Conservation (phyloP, 768 basidiomycete species). For the Pisolithus marmoratus region DNA sequence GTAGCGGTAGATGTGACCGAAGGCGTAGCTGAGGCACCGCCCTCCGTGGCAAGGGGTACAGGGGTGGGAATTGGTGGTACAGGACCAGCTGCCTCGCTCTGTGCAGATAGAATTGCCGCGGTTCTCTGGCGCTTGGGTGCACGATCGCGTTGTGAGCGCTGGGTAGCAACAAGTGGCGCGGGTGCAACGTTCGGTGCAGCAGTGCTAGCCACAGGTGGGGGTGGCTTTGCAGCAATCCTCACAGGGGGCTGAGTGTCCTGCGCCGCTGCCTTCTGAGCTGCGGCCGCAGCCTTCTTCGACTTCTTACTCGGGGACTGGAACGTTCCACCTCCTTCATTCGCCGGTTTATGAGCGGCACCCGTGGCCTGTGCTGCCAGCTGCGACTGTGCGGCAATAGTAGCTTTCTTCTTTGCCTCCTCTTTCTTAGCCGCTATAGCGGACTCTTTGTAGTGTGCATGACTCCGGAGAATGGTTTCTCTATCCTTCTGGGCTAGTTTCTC, state of each 20-base stretch:
- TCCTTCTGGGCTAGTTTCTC: conserved; percentile 63
- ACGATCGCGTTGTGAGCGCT: conserved; percentile 10
- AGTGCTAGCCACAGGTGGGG: conserved; percentile 1
- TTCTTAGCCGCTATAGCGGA: conserved; percentile 30
- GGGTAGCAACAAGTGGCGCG: background rate
- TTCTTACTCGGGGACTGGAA: conserved; percentile 29
- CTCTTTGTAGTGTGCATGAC: conserved; percentile 69
- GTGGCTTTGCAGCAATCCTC: conserved; percentile 7
- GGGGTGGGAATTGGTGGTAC: conserved; percentile 2
- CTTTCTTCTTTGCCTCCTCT: conserved; percentile 36
- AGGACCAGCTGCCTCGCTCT: background rate
- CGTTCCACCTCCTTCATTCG: conserved; percentile 17
- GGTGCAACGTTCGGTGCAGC: background rate
- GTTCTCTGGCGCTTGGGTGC: conserved; percentile 7
- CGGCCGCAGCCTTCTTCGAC: conserved; percentile 25
- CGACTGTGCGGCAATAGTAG: conserved; percentile 1
- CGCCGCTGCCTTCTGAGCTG: conserved; percentile 18
- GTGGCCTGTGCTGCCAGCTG: background rate
- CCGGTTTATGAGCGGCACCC: conserved; percentile 28
- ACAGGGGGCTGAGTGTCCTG: background rate
- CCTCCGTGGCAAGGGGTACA: background rate
- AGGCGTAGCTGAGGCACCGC: background rate
- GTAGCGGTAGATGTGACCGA: conserved; percentile 10
- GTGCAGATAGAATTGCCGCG: background rate
- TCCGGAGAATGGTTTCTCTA: conserved; percentile 65